Conservation (phyloP, 2,329 filamentous ascomycete genomes). For the Botryosphaeria dothidea region DNA sequence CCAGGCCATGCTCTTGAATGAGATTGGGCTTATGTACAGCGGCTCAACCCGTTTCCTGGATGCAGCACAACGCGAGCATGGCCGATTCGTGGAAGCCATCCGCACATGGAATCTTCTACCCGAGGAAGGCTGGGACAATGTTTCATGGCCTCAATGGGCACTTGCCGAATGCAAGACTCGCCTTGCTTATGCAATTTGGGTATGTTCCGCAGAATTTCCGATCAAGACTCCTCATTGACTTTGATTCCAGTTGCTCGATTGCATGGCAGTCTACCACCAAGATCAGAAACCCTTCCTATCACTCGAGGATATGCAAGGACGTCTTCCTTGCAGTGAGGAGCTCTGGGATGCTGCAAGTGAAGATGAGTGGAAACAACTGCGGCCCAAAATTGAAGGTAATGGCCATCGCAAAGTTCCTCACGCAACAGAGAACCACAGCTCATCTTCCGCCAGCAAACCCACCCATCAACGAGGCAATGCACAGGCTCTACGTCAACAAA, state of each 20-base stretch:
- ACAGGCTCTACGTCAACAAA: conserved; percentile 53
- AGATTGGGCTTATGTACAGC: background rate
- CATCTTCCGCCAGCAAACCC: conserved; percentile 14
- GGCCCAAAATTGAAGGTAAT: background rate
- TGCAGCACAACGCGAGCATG: background rate
- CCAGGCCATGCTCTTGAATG: background rate
- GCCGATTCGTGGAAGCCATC: background rate
- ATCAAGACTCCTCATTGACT: background rate
- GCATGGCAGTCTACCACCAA: conserved; percentile 11
- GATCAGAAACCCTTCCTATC: background rate
- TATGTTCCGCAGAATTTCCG: background rate
- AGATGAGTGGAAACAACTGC: conserved; percentile 24
- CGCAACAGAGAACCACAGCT: background rate
- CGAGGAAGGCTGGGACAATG: background rate
- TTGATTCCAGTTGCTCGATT: background rate
- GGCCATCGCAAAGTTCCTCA: no score
- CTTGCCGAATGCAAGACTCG: background rate
- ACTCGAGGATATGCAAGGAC: conserved; percentile 8
- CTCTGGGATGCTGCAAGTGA: conserved; percentile 28
- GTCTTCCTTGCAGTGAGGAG: conserved; percentile 23
- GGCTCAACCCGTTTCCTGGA: background rate
- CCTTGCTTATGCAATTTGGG: background rate
- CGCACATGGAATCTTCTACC: background rate
- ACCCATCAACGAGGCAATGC: conserved; percentile 46
- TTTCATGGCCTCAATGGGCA: background rate